phyloP scores from a whole-genome alignment of 345 rosid species.

The Hypericum androsaemum region DNA sequence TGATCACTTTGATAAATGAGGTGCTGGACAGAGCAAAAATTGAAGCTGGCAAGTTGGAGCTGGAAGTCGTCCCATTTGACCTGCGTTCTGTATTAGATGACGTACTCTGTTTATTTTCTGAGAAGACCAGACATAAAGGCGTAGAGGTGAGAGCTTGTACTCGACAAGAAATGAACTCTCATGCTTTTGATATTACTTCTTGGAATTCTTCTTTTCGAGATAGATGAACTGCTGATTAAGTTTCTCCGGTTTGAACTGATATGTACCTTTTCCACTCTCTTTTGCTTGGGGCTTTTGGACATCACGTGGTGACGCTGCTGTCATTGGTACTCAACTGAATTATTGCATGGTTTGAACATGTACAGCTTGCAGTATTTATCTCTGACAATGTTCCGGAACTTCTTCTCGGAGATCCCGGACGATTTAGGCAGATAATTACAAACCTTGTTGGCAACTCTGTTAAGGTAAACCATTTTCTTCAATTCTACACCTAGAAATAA shows the following conservation, averaged over 20 bases:
- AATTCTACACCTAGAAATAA: not conserved
- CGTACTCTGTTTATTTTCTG: constrained; percentile 91
- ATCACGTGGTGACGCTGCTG: constrained; percentile 11
- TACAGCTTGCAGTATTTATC: constrained; percentile 85
- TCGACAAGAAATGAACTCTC: constrained; percentile 1
- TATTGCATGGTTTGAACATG: not conserved
- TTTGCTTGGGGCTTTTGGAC: constrained; percentile 4
- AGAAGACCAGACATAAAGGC: constrained; percentile 81
- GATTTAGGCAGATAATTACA: constrained; percentile 90
- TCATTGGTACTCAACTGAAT: not conserved
- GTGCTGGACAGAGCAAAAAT: constrained; percentile 98
- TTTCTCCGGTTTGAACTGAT: constrained; percentile 12
- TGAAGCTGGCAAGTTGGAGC: constrained; percentile 87
- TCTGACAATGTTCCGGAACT: constrained; percentile 83
- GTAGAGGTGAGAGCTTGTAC: constrained; percentile 52
- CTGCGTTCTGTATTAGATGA: constrained; percentile 82
- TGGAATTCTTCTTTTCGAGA: not conserved
- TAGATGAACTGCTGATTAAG: not conserved
- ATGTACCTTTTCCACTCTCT: not conserved
- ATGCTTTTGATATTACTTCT: not conserved
- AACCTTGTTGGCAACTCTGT: constrained; percentile 97
- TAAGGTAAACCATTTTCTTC: constrained; percentile 44
- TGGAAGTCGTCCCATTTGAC: constrained; percentile 76
- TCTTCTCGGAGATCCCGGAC: constrained; percentile 85
- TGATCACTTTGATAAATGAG: constrained; percentile 84